Conservation (phyloP, 306 rosid species). For the Castanopsis chinensis region DNA sequence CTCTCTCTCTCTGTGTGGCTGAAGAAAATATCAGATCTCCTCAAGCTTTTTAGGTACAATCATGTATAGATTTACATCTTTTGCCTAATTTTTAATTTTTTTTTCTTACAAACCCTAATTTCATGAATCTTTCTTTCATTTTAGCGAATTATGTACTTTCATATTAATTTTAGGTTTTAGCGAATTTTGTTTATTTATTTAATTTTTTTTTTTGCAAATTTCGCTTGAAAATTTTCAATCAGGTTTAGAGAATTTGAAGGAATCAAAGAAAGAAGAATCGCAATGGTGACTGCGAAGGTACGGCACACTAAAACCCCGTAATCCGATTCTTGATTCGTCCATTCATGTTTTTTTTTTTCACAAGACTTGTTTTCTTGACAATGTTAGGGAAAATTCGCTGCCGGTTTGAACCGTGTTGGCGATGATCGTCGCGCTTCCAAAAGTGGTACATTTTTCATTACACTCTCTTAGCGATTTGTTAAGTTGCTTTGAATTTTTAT, state of each 20-base stretch:
- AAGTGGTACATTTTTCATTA: constrained; percentile 25
- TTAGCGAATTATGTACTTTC: no score
- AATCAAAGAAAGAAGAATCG: background rate
- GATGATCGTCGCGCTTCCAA: constrained; percentile 34
- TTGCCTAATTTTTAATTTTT: no score
- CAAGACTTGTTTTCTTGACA: constrained; percentile 7
- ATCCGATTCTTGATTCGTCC: background rate
- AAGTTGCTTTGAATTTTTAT: no score
- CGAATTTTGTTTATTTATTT: no score
- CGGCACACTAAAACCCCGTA: background rate
- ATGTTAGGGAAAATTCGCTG: constrained; percentile 43
- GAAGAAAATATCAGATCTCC: no score
- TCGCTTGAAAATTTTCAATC: background rate
- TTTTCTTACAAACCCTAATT: no score
- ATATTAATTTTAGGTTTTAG: no score
- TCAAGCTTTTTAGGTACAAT: no score
- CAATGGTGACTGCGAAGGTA: constrained; percentile 34
- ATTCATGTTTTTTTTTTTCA: background rate
- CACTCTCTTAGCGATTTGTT: background rate
- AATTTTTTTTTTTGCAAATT: no score
- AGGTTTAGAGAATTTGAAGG: background rate
- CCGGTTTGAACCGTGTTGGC: constrained; percentile 28
- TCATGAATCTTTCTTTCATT: no score
- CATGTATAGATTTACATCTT: no score
- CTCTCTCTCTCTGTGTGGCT: no score